Percentiles rank a stretch among this genome's conserved stretches.
phyloP scores from a whole-genome alignment of 768 basidiomycete genomes.

The Daedaleopsis sinensis region DNA sequence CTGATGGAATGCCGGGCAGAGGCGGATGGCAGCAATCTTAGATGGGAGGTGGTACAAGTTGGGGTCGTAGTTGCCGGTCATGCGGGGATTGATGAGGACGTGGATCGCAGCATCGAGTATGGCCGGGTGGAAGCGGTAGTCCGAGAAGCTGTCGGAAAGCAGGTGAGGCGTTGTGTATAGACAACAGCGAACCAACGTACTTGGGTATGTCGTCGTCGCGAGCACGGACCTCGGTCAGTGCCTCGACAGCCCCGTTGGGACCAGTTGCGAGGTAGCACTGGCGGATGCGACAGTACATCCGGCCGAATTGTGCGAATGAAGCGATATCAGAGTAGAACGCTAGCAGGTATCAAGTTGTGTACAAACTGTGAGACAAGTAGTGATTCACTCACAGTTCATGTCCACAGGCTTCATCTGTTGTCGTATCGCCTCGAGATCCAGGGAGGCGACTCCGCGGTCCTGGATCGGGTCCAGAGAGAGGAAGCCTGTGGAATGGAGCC shows the following conservation, averaged over 20 bases:
- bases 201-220: slow-evolving; percentile 19
- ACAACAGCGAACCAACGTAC: background rate
- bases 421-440: background rate
- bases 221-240: slow-evolving; percentile 16
- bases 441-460: background rate
- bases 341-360: background rate
- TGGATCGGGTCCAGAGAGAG: background rate
- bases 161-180: no score
- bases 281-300: slow-evolving; percentile 33
- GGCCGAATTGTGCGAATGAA: slow-evolving; percentile 38
- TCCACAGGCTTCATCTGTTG: slow-evolving; percentile 8
- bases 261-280: slow-evolving; percentile 6
- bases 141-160: background rate
- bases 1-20: slow-evolving; percentile 24
- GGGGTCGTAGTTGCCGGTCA: slow-evolving; percentile 34
- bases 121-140: slow-evolving; percentile 40
- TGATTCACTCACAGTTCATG: background rate
- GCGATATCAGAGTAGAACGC: background rate
- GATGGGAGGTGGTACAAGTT: slow-evolving; percentile 39
- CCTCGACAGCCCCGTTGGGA: background rate
- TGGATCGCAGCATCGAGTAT: slow-evolving; percentile 43
- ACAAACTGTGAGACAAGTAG: no score
- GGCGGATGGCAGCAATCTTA: slow-evolving; percentile 15
- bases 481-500: slow-evolving; percentile 14
- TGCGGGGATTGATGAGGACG: slow-evolving; percentile 32